Evolutionary conservation across 371 early-diverging fungal genomes (phyloP).

Genomic region (Mortierella sp.): DNA sequence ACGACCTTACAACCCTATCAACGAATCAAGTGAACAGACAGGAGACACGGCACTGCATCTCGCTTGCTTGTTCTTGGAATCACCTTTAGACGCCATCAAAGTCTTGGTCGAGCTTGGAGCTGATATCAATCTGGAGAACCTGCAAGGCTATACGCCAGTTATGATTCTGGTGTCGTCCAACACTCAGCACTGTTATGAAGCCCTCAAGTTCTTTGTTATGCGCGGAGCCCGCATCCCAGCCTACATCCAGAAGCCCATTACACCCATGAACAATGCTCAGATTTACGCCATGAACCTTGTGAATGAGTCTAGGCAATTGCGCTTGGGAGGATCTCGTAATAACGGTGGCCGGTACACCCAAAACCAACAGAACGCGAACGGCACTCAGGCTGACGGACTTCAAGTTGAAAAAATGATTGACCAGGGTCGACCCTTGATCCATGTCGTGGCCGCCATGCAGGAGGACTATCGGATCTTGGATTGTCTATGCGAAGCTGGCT

Average conservation of each 20-base stretch:
- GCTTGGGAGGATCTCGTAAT: conserved; percentile 1
- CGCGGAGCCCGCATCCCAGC: conserved; percentile 52
- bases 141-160: conserved; percentile 47
- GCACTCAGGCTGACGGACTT: not conserved
- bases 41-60: conserved; percentile 50
- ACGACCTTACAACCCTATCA: conserved; percentile 42
- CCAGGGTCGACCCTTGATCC: conserved; percentile 39
- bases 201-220: conserved; percentile 46
- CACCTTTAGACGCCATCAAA: conserved; percentile 48
- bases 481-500: conserved; percentile 43
- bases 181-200: conserved; percentile 50
- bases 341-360: not conserved
- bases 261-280: conserved; percentile 43
- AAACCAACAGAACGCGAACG: conserved; percentile 1
- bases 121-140: conserved; percentile 49
- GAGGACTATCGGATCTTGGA: conserved; percentile 50
- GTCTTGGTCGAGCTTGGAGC: conserved; percentile 51
- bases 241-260: conserved; percentile 48
- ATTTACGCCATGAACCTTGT: conserved; percentile 39
- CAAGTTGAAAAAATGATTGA: conserved; percentile 9
- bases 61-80: conserved; percentile 47
- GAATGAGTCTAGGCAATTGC: conserved; percentile 29
- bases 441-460: conserved; percentile 54
- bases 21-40: conserved; percentile 44
- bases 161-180: conserved; percentile 51